phyloP scores from a whole-genome alignment of 2,329 filamentous ascomycete genomes.

The Ustulina deusta region DNA sequence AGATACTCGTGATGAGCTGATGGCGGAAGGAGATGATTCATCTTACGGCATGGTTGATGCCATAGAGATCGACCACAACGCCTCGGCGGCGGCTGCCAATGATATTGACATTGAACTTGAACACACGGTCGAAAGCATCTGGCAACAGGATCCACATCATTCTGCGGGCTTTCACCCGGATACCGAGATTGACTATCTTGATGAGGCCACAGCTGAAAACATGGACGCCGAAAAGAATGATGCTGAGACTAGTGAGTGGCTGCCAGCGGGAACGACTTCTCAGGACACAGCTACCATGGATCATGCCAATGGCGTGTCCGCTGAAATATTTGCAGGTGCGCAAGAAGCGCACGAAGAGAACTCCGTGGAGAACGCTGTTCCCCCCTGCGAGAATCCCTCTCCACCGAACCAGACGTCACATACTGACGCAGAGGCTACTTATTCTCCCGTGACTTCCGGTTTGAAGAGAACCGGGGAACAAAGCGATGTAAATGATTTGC shows the following conservation, averaged over 20 bases:
- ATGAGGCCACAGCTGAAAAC: slow-evolving; percentile 38
- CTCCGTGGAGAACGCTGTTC: slow-evolving; percentile 20
- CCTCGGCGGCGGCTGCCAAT: slow-evolving; percentile 41
- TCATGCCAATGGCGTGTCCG: slow-evolving; percentile 24
- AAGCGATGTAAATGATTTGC: slow-evolving; percentile 15
- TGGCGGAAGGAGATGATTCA: slow-evolving; percentile 52
- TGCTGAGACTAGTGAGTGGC: slow-evolving; percentile 34
- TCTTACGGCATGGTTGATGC: slow-evolving; percentile 52
- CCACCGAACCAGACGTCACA: neutral
- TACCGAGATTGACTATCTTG: slow-evolving; percentile 46
- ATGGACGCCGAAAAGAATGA: slow-evolving; percentile 31
- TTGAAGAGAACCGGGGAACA: slow-evolving; percentile 5
- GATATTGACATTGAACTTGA: slow-evolving; percentile 52
- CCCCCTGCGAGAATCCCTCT: neutral
- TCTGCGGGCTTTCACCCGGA: slow-evolving; percentile 35
- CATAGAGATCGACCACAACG: slow-evolving; percentile 48
- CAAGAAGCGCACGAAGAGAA: slow-evolving; percentile 17
- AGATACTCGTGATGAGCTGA: slow-evolving; percentile 51
- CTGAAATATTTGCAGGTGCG: slow-evolving; percentile 20
- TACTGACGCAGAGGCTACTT: slow-evolving; percentile 2
- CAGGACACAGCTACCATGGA: slow-evolving; percentile 13
- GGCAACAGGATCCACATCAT: slow-evolving; percentile 43
- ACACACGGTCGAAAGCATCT: slow-evolving; percentile 45
- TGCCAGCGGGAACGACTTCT: slow-evolving; percentile 29
- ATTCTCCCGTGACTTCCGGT: neutral